Conservation (phyloP, 495 filamentous ascomycete genomes). For the Hypoxylon subgilvum region DNA sequence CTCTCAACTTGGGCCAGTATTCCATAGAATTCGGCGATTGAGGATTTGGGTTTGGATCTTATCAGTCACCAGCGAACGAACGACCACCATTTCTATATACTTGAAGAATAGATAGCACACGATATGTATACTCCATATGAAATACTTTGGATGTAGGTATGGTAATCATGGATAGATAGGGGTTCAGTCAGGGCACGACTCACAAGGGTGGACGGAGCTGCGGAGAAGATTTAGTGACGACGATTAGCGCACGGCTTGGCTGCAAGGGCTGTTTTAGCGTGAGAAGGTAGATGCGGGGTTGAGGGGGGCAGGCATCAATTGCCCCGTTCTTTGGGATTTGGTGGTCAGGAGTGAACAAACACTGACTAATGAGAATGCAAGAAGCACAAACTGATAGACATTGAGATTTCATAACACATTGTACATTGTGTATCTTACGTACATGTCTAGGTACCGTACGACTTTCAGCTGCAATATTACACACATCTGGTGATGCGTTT, state of each 20-base stretch:
- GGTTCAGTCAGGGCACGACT: slow-evolving; percentile 23
- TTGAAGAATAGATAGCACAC: background rate
- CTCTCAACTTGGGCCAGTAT: background rate
- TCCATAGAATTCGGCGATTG: background rate
- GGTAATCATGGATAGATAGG: no score
- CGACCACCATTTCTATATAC: background rate
- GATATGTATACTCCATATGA: no score
- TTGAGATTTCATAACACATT: slow-evolving; percentile 17
- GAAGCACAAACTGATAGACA: slow-evolving; percentile 20
- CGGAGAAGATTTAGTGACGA: slow-evolving; percentile 30
- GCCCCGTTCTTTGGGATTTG: slow-evolving; percentile 23
- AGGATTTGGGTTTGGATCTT: background rate
- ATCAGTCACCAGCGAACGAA: slow-evolving; percentile 1
- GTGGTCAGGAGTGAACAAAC: slow-evolving; percentile 7
- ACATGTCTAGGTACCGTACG: slow-evolving; percentile 15
- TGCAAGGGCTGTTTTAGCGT: slow-evolving; percentile 11
- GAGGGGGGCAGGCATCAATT: slow-evolving; percentile 9
- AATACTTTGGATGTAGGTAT: no score
- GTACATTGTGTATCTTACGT: slow-evolving; percentile 18
- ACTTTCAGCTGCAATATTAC: background rate
- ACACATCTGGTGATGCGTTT: slow-evolving; percentile 23
- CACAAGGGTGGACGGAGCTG: slow-evolving; percentile 34
- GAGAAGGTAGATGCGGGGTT: slow-evolving; percentile 31
- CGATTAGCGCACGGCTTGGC: slow-evolving; percentile 28
- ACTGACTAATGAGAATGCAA: slow-evolving; percentile 30